phyloP scores from a whole-genome alignment of 148 eudicot genomes.

The Agrostemma githago region DNA sequence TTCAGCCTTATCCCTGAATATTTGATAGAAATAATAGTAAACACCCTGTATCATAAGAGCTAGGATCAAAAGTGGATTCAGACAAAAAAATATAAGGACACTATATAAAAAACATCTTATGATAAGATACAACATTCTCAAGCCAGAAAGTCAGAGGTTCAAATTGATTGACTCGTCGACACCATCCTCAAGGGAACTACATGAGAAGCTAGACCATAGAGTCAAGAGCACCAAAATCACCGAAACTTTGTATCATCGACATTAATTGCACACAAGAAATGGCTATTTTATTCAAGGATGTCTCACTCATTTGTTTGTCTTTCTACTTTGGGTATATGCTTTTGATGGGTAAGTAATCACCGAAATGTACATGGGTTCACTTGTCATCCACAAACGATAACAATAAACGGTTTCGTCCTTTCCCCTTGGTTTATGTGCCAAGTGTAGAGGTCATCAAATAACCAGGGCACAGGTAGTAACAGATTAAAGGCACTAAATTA shows the following conservation, averaged over 20 bases:
- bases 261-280: background rate
- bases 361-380: too few relatives aligned
- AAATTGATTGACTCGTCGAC: background rate
- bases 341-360: too few relatives aligned
- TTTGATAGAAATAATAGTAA: constrained; percentile 99
- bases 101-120: background rate
- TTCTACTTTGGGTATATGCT: too few relatives aligned
- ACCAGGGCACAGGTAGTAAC: background rate
- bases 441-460: background rate
- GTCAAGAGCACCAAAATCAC: background rate
- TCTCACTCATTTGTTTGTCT: too few relatives aligned
- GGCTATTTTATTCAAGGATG: too few relatives aligned
- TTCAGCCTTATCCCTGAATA: constrained; percentile 93
- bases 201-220: background rate
- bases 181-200: constrained; percentile 1
- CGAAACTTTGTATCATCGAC: background rate
- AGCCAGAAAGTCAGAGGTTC: background rate
- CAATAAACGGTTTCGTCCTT: too few relatives aligned
- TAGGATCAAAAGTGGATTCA: constrained; percentile 39
- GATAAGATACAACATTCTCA: background rate
- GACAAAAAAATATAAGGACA: constrained; percentile 15
- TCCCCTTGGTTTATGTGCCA: too few relatives aligned
- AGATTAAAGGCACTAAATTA: background rate
- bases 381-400: too few relatives aligned
- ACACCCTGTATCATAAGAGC: constrained; percentile 87